Evolutionary conservation across 768 basidiomycete species (phyloP).

Genomic region (Termitomyces sp.): DNA sequence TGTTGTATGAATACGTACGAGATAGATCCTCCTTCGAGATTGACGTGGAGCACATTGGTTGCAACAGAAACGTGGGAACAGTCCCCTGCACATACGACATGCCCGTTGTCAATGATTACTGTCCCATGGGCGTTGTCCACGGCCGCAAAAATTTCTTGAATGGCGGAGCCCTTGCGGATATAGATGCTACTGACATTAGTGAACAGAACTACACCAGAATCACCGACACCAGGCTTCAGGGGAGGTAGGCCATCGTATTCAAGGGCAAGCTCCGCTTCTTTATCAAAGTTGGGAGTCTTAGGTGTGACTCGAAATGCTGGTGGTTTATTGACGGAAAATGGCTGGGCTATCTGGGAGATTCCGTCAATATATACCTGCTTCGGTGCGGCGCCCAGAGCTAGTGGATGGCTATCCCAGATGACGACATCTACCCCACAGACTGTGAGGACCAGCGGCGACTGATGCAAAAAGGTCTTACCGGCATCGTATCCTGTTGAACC

Average conservation of each 20-base stretch:
- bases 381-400: slow-evolving; percentile 78
- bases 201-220: slow-evolving; percentile 38
- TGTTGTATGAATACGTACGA: slow-evolving; percentile 15
- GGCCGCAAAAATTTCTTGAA: slow-evolving; percentile 24
- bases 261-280: slow-evolving; percentile 56
- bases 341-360: slow-evolving; percentile 58
- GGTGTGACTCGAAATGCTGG: slow-evolving; percentile 38
- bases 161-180: slow-evolving; percentile 18
- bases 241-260: slow-evolving; percentile 73
- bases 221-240: slow-evolving; percentile 35
- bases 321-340: slow-evolving; percentile 45
- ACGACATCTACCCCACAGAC: slow-evolving; percentile 51
- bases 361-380: slow-evolving; percentile 88
- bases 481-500: slow-evolving; percentile 61
- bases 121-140: slow-evolving; percentile 19
- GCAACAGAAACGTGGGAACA: slow-evolving; percentile 5
- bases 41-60: slow-evolving; percentile 30
- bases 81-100: slow-evolving; percentile 42
- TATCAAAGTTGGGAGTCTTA: slow-evolving; percentile 61
- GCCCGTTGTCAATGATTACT: slow-evolving; percentile 38
- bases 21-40: slow-evolving; percentile 67
- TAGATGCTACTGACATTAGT: slow-evolving; percentile 54
- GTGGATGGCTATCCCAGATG: slow-evolving; percentile 80
- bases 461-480: slow-evolving; percentile 30
- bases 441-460: not conserved